Conservation (phyloP, 2,329 filamentous ascomycete genomes). For the Cytospora leucostoma region DNA sequence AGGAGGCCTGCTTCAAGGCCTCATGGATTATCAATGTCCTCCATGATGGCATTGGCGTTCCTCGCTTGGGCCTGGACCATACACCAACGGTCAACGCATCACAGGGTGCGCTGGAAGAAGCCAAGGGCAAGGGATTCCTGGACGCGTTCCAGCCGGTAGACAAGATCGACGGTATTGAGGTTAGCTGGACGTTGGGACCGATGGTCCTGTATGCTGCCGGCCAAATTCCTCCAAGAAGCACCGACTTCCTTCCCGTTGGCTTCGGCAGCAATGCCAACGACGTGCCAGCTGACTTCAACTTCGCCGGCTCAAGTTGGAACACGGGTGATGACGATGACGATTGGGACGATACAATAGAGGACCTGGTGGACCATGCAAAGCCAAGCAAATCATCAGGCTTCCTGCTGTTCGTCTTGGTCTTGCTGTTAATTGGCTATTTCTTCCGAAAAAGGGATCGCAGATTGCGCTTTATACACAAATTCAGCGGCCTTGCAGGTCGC, state of each 20-base stretch:
- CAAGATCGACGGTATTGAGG: constrained; percentile 86
- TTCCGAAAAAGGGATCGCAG: constrained; percentile 79
- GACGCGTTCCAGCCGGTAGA: constrained; percentile 91
- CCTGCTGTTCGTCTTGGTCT: constrained; percentile 73
- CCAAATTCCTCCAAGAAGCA: constrained; percentile 69
- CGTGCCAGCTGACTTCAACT: constrained; percentile 78
- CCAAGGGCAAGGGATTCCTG: constrained; percentile 73
- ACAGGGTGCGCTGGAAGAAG: constrained; percentile 66
- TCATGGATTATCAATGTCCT: constrained; percentile 97
- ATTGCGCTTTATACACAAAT: constrained; percentile 57
- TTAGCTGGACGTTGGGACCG: constrained; percentile 96
- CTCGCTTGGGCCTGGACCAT: constrained; percentile 76
- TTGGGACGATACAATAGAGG: constrained; percentile 54
- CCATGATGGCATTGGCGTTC: constrained; percentile 93
- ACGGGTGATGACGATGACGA: constrained; percentile 53
- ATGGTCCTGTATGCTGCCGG: constrained; percentile 94
- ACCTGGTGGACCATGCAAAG: constrained; percentile 66
- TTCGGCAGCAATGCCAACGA: constrained; percentile 82
- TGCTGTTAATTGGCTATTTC: constrained; percentile 69
- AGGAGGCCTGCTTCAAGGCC: constrained; percentile 94
- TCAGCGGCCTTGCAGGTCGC: constrained; percentile 47
- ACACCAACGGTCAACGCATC: constrained; percentile 65
- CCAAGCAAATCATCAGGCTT: constrained; percentile 72
- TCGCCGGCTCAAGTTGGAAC: constrained; percentile 64
- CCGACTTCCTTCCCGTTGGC: constrained; percentile 73